Percentiles rank a stretch among this genome's conserved stretches.
Conservation (phyloP, 805 yeast species). For the Wickerhamomyces strasburgensis region DNA sequence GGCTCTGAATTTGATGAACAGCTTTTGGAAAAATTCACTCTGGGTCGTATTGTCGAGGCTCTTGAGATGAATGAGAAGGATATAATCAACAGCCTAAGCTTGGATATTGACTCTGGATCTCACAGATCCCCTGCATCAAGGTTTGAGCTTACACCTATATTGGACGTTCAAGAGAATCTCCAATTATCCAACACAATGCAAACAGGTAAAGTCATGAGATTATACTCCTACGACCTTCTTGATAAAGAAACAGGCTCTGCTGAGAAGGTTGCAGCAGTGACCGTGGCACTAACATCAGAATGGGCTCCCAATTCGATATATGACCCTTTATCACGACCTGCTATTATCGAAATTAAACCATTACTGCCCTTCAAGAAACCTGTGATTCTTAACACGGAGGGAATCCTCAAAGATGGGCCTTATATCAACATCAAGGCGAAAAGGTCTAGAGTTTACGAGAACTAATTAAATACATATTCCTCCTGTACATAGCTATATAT, state of each 20-base stretch:
- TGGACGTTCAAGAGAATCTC: constrained; percentile 19
- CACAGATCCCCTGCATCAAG: constrained; percentile 10
- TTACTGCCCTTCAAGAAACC: constrained; percentile 4
- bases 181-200: constrained; percentile 9
- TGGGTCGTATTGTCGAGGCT: constrained; percentile 15
- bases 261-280: constrained; percentile 14
- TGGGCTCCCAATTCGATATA: no score
- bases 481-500: not conserved
- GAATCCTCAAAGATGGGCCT: constrained; percentile 9
- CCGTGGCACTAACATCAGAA: constrained; percentile 15
- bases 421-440: constrained; percentile 19
- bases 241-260: constrained; percentile 9
- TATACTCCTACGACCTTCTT: constrained; percentile 16
- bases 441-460: constrained; percentile 4
- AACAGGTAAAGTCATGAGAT: constrained; percentile 13
- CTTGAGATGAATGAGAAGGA: constrained; percentile 16
- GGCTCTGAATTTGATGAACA: constrained; percentile 15
- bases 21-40: constrained; percentile 11
- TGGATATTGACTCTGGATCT: constrained; percentile 5
- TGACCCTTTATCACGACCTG: no score
- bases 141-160: constrained; percentile 11
- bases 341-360: constrained; percentile 17
- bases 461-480: no score
- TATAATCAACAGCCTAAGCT: constrained; percentile 4
- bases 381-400: constrained; percentile 11